phyloP scores from a whole-genome alignment of 1,284 basidiomycete species.

The Moesziomyces globuligerus region DNA sequence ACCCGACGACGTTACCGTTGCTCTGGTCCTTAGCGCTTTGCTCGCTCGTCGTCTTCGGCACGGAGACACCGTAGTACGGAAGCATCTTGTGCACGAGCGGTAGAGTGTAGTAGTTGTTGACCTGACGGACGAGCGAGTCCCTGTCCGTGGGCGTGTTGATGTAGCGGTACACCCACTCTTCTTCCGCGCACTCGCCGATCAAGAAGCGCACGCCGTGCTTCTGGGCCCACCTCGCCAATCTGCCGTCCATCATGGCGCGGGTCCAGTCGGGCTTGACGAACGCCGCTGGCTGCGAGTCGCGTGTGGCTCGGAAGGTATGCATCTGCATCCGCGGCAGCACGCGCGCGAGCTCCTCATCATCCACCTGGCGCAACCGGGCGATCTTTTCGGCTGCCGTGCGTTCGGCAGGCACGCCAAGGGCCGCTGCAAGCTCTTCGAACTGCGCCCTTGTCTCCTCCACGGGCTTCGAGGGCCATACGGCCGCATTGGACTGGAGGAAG shows the following conservation, averaged over 20 bases:
- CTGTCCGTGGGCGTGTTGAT: slow-evolving; percentile 36
- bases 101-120: slow-evolving; percentile 49
- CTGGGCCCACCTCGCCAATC: slow-evolving; percentile 39
- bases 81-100: slow-evolving; percentile 33
- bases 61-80: slow-evolving; percentile 20
- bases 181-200: slow-evolving; percentile 43
- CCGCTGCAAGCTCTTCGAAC: slow-evolving; percentile 28
- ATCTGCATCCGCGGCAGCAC: slow-evolving; percentile 30
- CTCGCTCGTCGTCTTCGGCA: not conserved
- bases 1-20: not conserved
- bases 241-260: slow-evolving; percentile 35
- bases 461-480: slow-evolving; percentile 38
- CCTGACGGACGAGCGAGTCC: slow-evolving; percentile 20
- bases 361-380: slow-evolving; percentile 18
- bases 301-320: slow-evolving; percentile 49
- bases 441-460: slow-evolving; percentile 35
- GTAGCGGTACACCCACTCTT: slow-evolving; percentile 44
- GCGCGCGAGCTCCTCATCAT: slow-evolving; percentile 16
- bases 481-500: slow-evolving; percentile 47
- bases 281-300: slow-evolving; percentile 14
- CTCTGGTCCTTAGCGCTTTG: not conserved
- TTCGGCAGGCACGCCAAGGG: slow-evolving; percentile 9
- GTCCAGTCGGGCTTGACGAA: slow-evolving; percentile 46
- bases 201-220: slow-evolving; percentile 20
- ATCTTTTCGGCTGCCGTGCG: slow-evolving; percentile 27